Evolutionary conservation across 495 filamentous ascomycete genomes (phyloP).

Genomic region (Eremomyces bilateralis): DNA sequence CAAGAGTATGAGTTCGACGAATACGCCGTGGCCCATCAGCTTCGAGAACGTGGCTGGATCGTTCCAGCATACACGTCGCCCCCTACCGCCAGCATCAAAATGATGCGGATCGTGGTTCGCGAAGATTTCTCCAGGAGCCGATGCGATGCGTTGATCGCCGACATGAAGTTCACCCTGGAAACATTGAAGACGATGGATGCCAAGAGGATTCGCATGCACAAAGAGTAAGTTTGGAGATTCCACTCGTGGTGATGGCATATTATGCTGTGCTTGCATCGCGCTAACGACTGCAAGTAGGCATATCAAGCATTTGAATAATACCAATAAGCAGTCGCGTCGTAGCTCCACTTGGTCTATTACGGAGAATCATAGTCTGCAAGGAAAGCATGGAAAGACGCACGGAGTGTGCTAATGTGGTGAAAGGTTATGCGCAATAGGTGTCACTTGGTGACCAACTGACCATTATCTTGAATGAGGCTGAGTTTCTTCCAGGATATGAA

Average conservation of each 20-base stretch:
- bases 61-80: constrained; percentile 86
- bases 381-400: constrained; percentile 75
- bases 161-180: constrained; percentile 49
- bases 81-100: constrained; percentile 49
- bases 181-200: constrained; percentile 52
- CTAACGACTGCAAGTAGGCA: neutral
- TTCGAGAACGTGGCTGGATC: constrained; percentile 70
- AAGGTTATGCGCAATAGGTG: too few species aligned
- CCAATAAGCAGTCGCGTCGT: neutral
- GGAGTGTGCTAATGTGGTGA: constrained; percentile 62
- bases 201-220: constrained; percentile 39
- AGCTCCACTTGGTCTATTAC: neutral
- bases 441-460: too few species aligned
- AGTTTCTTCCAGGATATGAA: too few species aligned
- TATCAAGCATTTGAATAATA: neutral
- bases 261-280: neutral
- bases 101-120: constrained; percentile 73
- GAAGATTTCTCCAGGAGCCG: constrained; percentile 67
- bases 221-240: constrained; percentile 26
- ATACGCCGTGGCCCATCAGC: constrained; percentile 42
- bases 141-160: constrained; percentile 47
- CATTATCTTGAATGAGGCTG: too few species aligned
- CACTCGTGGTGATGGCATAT: too few species aligned
- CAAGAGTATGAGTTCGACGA: constrained; percentile 54
- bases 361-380: constrained; percentile 70